Evolutionary conservation across 352 stramenopile species (phyloP), one percentile per base, ranked within the genome.

Genomic region (Pilasporangium apinafurcum): DNA sequence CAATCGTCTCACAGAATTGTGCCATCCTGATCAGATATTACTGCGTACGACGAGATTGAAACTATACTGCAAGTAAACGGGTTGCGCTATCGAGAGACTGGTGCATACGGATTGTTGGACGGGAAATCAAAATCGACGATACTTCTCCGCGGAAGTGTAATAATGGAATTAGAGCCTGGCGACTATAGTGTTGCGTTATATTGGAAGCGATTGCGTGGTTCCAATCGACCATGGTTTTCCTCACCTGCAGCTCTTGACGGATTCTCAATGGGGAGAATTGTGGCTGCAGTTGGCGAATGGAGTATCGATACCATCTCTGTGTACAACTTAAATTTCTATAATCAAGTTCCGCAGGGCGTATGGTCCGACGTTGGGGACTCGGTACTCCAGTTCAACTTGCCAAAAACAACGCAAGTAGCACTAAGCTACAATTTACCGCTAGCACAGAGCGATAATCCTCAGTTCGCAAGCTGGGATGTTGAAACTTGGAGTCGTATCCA

Each of bases 301-400:
- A 47, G 49, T 17, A 38, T 80, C 14, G 47, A 77, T 17, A 59
- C 55, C 2, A 51, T 87, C 9, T 85, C 79, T 0, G 56, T 84
- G 5, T 91, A 87, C 37, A 54, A 63, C 39, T 51, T 86, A 16
- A 45, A 71, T 8, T 59, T 79, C 28, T 73, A 63, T 40, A 34
- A 65, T 6, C 35, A 58, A 27, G 18, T 44, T 12, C 43, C 64
- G 22, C 28, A 65, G 1, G 56, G 62, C 4, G 47, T 77, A 6
- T 91, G 79, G 79, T 91, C 75, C 1, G 75, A 88, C 37, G 79
- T 91, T 16, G 79, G 79, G 14, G 66, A 86, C 37, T 88, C 79
- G 13, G 59, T 88, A 8, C 65, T 88, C n/a, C 63, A 85, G 18
- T 91, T 91, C 35, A 68, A 49, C 2, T 47, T 91, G 9, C 60